These are phyloP conservation scores for Candida berthetii DNA, from an alignment of 805 yeast genomes.

Conservation along the genomic window DNA sequence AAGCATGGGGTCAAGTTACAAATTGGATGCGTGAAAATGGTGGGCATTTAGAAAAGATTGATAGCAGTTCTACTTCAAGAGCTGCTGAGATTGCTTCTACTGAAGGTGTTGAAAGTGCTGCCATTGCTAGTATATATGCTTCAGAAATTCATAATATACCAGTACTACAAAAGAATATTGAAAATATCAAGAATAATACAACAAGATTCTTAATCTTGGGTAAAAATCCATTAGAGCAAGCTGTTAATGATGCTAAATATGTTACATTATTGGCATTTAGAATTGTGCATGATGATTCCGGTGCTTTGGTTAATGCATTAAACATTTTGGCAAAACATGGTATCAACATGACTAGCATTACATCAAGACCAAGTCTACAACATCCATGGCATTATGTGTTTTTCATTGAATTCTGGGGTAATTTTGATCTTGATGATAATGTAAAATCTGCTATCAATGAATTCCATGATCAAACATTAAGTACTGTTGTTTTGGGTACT, in stretches of 20 bases:
- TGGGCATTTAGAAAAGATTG: slow-evolving; percentile 43
- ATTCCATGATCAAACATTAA: slow-evolving; percentile 37
- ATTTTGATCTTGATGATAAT: slow-evolving; percentile 24
- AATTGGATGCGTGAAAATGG: slow-evolving; percentile 39
- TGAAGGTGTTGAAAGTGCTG: slow-evolving; percentile 43
- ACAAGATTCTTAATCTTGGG: slow-evolving; percentile 79
- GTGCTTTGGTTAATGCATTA: slow-evolving; percentile 66
- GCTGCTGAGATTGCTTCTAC: slow-evolving; percentile 65
- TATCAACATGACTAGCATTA: slow-evolving; percentile 64
- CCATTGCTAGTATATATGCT: slow-evolving; percentile 70
- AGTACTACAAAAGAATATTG: slow-evolving; percentile 49
- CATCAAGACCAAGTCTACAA: slow-evolving; percentile 68
- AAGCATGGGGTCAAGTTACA: slow-evolving; percentile 92
- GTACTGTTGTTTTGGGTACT: slow-evolving; percentile 54
- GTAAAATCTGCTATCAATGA: slow-evolving; percentile 31
- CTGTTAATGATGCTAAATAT: slow-evolving; percentile 1
- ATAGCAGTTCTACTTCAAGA: slow-evolving; percentile 73
- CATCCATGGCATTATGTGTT: slow-evolving; percentile 78
- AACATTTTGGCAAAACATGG: slow-evolving; percentile 46
- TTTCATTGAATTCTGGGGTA: slow-evolving; percentile 64
- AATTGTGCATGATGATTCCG: slow-evolving; percentile 60
- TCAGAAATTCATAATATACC: slow-evolving; percentile 53
- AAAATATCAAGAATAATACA: slow-evolving; percentile 71
- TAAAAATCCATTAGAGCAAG: slow-evolving; percentile 18
- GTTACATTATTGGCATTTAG: slow-evolving; percentile 61